A percentile compares a stretch with the other conserved stretches of the same genome.
These are phyloP conservation scores for Coemansia sp. DNA, from an alignment of 192 early-diverging fungal genomes.

Conservation along the genomic window DNA sequence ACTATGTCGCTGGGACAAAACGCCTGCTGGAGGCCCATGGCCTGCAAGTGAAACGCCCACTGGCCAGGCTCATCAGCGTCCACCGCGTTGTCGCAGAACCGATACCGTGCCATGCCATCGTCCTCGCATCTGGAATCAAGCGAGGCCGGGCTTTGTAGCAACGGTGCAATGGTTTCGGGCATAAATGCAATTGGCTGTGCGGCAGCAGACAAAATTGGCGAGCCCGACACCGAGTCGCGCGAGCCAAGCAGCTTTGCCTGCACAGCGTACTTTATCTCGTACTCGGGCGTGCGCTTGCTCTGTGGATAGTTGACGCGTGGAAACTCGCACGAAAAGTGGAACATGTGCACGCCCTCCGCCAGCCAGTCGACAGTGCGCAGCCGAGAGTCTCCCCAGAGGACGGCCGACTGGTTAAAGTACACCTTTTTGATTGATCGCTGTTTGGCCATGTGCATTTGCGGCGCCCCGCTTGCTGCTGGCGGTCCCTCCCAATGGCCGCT, in stretches of 20 bases:
- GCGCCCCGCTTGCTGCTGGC: constrained; percentile 4
- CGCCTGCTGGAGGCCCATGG: constrained; percentile 32
- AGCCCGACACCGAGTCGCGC: not conserved
- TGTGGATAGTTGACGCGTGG: constrained; percentile 48
- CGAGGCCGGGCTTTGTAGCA: not conserved
- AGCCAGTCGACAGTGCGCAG: constrained; percentile 13
- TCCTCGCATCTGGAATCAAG: not conserved
- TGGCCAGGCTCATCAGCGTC: constrained; percentile 9
- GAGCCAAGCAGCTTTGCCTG: constrained; percentile 26
- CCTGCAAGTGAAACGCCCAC: constrained; percentile 30
- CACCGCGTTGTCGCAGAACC: constrained; percentile 35
- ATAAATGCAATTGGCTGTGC: constrained; percentile 29
- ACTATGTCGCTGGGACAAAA: constrained; percentile 38
- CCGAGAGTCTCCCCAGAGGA: constrained; percentile 43
- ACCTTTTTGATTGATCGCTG: constrained; percentile 26
- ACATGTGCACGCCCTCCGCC: constrained; percentile 37
- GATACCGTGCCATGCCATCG: constrained; percentile 7
- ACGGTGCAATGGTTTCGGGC: constrained; percentile 37
- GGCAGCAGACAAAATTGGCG: constrained; percentile 5
- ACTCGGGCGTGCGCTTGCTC: constrained; percentile 27
- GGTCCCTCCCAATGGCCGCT: constrained; percentile 4
- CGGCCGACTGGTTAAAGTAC: constrained; percentile 39
- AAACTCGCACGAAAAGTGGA: constrained; percentile 51
- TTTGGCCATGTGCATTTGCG: constrained; percentile 9
- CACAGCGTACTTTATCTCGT: constrained; percentile 38